Evolutionary conservation across 768 basidiomycete species (phyloP).

Genomic region (Mrakia blollopis): DNA sequence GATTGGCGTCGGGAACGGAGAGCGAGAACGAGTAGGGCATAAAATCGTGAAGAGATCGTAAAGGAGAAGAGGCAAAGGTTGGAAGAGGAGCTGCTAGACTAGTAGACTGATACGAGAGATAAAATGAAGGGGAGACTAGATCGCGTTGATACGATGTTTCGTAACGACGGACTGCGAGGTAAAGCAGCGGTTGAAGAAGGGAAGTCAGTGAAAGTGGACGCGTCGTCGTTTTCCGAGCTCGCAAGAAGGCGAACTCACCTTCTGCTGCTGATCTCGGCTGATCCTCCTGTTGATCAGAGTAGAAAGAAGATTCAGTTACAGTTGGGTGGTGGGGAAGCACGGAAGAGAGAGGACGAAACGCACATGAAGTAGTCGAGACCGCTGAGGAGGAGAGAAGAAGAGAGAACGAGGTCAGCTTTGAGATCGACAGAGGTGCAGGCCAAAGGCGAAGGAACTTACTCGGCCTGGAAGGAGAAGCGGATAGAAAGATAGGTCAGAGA

Average conservation of each 20-base stretch:
- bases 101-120: too few relatives aligned
- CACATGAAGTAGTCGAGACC: slow-evolving; percentile 39
- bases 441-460: not conserved
- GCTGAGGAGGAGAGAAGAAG: slow-evolving; percentile 27
- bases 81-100: not conserved
- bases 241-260: slow-evolving; percentile 41
- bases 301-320: not conserved
- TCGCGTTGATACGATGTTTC: not conserved
- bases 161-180: slow-evolving; percentile 9
- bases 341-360: slow-evolving; percentile 29
- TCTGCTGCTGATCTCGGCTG: slow-evolving; percentile 62
- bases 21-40: not conserved
- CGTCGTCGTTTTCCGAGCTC: not conserved
- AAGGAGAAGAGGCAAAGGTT: not conserved
- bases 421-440: slow-evolving; percentile 49
- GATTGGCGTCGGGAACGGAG: too few relatives aligned
- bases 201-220: not conserved
- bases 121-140: too few relatives aligned
- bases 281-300: slow-evolving; percentile 62
- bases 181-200: not conserved
- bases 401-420: not conserved
- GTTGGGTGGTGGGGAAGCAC: slow-evolving; percentile 19
- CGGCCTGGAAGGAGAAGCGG: not conserved
- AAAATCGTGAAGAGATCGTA: not conserved
- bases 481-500: slow-evolving; percentile 53